Conservation (phyloP, 257 asterid genomes). For the Solanum ossicruentum region DNA sequence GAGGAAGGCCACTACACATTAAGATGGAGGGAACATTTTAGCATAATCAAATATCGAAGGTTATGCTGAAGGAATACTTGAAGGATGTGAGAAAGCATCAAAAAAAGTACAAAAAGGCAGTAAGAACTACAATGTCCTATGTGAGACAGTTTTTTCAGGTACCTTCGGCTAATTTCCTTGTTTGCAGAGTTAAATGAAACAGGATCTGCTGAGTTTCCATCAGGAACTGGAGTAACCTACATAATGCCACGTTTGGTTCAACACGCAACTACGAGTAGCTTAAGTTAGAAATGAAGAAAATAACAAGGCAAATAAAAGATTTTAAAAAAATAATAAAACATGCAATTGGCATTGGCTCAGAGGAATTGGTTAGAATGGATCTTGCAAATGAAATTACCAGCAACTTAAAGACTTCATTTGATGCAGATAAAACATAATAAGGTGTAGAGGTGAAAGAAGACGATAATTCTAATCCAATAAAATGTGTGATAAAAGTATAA, state of each 20-base stretch:
- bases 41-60: neutral
- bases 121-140: neutral
- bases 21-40: constrained; percentile 3
- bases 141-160: neutral
- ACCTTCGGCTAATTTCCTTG: constrained; percentile 29
- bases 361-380: neutral
- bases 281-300: neutral
- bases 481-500: neutral
- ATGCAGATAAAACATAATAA: neutral
- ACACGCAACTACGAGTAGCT: neutral
- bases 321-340: neutral
- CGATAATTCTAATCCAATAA: neutral
- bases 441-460: neutral
- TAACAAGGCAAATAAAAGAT: neutral
- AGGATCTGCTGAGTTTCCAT: constrained; percentile 46
- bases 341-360: neutral
- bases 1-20: constrained; percentile 69
- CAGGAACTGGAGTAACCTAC: constrained; percentile 59
- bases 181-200: constrained; percentile 40
- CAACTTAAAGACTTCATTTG: neutral
- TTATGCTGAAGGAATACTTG: neutral
- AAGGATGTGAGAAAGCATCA: neutral
- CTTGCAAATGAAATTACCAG: neutral
- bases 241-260: constrained; percentile 1
- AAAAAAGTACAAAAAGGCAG: neutral